phyloP scores from a whole-genome alignment of 805 yeast genomes.

The Hanseniaspora hatyaiensis region DNA sequence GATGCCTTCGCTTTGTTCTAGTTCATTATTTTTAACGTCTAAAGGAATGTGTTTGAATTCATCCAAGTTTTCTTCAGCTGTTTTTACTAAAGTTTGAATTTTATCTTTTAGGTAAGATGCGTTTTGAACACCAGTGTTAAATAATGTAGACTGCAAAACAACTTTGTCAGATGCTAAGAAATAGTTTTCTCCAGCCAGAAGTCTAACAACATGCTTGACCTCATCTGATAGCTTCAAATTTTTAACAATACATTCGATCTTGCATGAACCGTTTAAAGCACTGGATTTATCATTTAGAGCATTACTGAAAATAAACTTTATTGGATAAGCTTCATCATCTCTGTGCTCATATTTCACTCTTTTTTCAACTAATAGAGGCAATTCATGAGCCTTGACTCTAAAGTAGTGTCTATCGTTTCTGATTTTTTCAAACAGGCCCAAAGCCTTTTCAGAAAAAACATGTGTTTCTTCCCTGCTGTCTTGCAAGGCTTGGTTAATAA shows the following conservation, averaged over 20 bases:
- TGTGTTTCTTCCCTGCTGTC: slow-evolving; percentile 29
- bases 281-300: slow-evolving; percentile 60
- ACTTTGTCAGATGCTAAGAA: slow-evolving; percentile 48
- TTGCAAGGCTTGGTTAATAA: slow-evolving; percentile 32
- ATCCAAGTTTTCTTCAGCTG: slow-evolving; percentile 51
- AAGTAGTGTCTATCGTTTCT: slow-evolving; percentile 66
- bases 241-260: slow-evolving; percentile 40
- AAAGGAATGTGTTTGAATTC: slow-evolving; percentile 68
- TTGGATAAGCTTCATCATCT: slow-evolving; percentile 36
- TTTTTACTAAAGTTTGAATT: slow-evolving; percentile 48
- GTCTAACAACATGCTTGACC: slow-evolving; percentile 61
- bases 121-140: slow-evolving; percentile 74
- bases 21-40: slow-evolving; percentile 53
- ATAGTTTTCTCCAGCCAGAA: slow-evolving; percentile 69
- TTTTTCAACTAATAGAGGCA: slow-evolving; percentile 70
- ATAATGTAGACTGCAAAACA: slow-evolving; percentile 53
- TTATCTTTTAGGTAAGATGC: slow-evolving; percentile 59
- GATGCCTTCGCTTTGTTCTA: slow-evolving; percentile 16
- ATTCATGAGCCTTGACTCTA: slow-evolving; percentile 80
- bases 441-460: slow-evolving; percentile 51
- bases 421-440: slow-evolving; percentile 55
- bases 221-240: slow-evolving; percentile 37
- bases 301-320: slow-evolving; percentile 59
- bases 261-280: slow-evolving; percentile 52
- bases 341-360: slow-evolving; percentile 55